phyloP scores from a whole-genome alignment of 192 early-diverging fungal species.

The Chytriomyces hyalinus region DNA sequence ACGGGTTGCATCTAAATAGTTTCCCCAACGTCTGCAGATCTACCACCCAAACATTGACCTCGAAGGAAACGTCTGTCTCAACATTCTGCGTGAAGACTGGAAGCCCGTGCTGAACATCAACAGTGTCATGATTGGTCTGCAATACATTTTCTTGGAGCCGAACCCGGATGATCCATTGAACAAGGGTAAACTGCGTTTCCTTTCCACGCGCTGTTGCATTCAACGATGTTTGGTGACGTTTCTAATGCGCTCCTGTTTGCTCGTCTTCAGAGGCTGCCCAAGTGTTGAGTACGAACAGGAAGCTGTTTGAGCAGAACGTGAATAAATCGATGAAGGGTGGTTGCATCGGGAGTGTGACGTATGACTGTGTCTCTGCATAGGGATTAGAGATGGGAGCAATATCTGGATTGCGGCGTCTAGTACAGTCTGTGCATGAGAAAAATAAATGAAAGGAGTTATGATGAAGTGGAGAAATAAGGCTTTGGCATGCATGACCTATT shows the following conservation, averaged over 20 bases:
- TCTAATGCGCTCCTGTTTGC: neutral
- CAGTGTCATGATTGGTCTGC: slow-evolving; percentile 86
- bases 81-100: slow-evolving; percentile 98
- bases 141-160: slow-evolving; percentile 91
- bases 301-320: slow-evolving; percentile 79
- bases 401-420: neutral
- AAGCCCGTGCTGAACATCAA: slow-evolving; percentile 96
- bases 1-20: neutral
- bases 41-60: slow-evolving; percentile 99
- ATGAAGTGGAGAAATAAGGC: too few species aligned
- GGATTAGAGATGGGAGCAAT: neutral
- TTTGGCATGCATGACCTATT: too few species aligned
- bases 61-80: slow-evolving; percentile 95
- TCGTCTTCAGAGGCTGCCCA: slow-evolving; percentile 75
- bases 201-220: neutral
- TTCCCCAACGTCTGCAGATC: slow-evolving; percentile 56
- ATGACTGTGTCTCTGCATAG: slow-evolving; percentile 47
- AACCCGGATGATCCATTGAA: slow-evolving; percentile 98
- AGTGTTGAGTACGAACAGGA: slow-evolving; percentile 72
- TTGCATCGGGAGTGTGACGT: slow-evolving; percentile 67
- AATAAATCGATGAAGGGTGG: slow-evolving; percentile 78
- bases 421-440: too few species aligned
- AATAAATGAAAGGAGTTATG: too few species aligned
- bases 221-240: neutral
- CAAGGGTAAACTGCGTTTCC: slow-evolving; percentile 63